Conservation (phyloP, 495 filamentous ascomycete genomes). For the Gamarada debralockiae region DNA sequence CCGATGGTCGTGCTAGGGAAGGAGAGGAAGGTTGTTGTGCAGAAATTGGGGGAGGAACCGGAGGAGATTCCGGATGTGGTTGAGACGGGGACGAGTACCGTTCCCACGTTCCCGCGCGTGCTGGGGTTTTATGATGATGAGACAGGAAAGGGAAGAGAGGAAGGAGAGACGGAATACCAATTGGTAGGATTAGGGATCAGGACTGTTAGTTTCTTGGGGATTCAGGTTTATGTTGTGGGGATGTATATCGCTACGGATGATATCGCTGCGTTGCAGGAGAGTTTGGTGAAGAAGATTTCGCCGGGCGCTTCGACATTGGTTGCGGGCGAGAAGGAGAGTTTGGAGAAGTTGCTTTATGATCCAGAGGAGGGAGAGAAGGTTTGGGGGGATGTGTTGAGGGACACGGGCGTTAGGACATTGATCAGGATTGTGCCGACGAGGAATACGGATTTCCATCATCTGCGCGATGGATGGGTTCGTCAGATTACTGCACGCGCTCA, state of each 20-base stretch:
- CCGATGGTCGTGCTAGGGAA: conserved; percentile 38
- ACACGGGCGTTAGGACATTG: conserved; percentile 60
- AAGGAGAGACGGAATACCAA: conserved; percentile 61
- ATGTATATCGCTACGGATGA: conserved; percentile 81
- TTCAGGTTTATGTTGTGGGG: conserved; percentile 93
- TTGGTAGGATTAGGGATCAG: conserved; percentile 83
- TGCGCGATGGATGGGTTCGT: conserved; percentile 87
- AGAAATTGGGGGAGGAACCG: conserved; percentile 33
- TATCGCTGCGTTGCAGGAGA: conserved; percentile 51
- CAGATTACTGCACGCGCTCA: conserved; percentile 70
- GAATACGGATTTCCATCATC: conserved; percentile 87
- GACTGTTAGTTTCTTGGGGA: conserved; percentile 82
- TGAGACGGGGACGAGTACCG: conserved; percentile 73
- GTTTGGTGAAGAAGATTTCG: conserved; percentile 46
- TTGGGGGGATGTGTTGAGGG: conserved; percentile 68
- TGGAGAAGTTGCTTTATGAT: conserved; percentile 67
- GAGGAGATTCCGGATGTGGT: conserved; percentile 59
- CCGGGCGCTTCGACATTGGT: conserved; percentile 78
- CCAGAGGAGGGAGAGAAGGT: conserved; percentile 58
- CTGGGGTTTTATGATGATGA: conserved; percentile 47
- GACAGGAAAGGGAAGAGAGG: conserved; percentile 9
- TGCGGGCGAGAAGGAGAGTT: conserved; percentile 66
- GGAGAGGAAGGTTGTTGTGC: conserved; percentile 52
- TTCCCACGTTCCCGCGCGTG: conserved; percentile 76
- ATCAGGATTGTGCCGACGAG: conserved; percentile 79